A percentile compares a stretch with the other conserved stretches of the same genome.
These are phyloP conservation scores for Aspergillus brunneoviolaceus DNA, from an alignment of 2,329 filamentous ascomycete genomes.

Conservation along the genomic window DNA sequence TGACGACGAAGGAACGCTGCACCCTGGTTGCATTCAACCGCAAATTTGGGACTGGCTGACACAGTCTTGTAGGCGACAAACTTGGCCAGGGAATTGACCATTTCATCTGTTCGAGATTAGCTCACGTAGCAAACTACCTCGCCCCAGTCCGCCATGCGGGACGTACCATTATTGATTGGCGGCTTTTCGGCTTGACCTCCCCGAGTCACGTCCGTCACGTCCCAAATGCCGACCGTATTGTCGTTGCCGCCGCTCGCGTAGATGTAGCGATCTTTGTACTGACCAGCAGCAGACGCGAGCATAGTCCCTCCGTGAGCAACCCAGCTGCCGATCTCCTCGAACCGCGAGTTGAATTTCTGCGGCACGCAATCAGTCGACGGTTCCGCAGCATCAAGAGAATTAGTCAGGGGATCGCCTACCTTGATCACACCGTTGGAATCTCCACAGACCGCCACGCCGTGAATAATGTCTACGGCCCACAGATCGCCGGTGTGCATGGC, in stretches of 20 bases:
- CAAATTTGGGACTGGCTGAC: conserved; percentile 80
- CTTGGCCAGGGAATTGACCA: conserved; percentile 71
- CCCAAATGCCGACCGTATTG: conserved; percentile 84
- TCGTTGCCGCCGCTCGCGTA: conserved; percentile 95
- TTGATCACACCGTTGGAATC: conserved; percentile 85
- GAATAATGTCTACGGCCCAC: conserved; percentile 80
- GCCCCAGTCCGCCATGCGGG: neutral
- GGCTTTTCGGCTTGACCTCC: conserved; percentile 43
- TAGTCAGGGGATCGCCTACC: conserved; percentile 50
- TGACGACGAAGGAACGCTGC: conserved; percentile 86
- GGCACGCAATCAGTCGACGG: neutral
- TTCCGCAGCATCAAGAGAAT: neutral
- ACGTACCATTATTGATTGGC: conserved; percentile 58
- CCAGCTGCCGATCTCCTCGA: conserved; percentile 75
- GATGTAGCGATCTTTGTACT: conserved; percentile 69
- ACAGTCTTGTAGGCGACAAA: conserved; percentile 92
- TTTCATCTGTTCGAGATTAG: conserved; percentile 48
- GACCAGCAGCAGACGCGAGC: conserved; percentile 75
- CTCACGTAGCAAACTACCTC: no score
- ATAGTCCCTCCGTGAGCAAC: conserved; percentile 84
- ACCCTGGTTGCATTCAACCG: conserved; percentile 87
- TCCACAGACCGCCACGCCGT: conserved; percentile 81
- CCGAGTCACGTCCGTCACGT: conserved; percentile 60
- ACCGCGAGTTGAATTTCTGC: conserved; percentile 75
- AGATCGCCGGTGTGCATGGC: conserved; percentile 78